A percentile compares a stretch with the other conserved stretches of the same genome.
These are phyloP conservation scores for Alternaria angustiovoidea DNA, from an alignment of 2,329 filamentous ascomycete genomes.

Conservation along the genomic window DNA sequence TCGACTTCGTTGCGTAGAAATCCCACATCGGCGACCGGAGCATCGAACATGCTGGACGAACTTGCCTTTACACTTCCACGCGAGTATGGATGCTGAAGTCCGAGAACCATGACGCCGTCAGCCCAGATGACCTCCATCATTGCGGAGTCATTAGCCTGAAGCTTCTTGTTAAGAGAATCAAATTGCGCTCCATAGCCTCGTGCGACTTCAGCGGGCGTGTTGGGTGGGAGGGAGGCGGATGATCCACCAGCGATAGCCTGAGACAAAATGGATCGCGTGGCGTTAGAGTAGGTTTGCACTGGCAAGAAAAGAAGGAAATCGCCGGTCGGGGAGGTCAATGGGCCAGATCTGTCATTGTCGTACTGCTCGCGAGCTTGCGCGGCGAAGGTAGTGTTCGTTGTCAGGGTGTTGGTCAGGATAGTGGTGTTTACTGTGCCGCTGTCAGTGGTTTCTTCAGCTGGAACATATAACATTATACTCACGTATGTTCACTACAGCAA, in stretches of 20 bases:
- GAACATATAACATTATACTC: neutral
- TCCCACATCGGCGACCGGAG: conserved; percentile 33
- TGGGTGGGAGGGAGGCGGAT: conserved; percentile 24
- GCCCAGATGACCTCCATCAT: conserved; percentile 33
- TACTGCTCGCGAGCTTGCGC: conserved; percentile 30
- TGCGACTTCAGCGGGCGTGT: conserved; percentile 25
- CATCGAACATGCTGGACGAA: conserved; percentile 32
- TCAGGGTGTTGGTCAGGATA: conserved; percentile 10
- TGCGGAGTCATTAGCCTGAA: conserved; percentile 25
- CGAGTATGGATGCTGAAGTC: conserved; percentile 35
- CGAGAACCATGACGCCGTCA: conserved; percentile 27
- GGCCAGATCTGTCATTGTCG: conserved; percentile 18
- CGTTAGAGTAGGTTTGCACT: conserved; percentile 27
- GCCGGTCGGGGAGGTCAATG: conserved; percentile 26
- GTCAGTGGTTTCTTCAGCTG: neutral
- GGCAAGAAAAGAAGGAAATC: conserved; percentile 37
- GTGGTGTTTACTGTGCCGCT: conserved; percentile 21
- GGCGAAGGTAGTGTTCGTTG: conserved; percentile 30
- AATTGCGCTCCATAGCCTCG: conserved; percentile 28
- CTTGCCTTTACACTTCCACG: conserved; percentile 35
- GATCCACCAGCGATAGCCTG: conserved; percentile 25
- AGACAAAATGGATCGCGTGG: conserved; percentile 20
- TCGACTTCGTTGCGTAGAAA: conserved; percentile 38
- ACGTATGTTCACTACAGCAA: conserved; percentile 21
- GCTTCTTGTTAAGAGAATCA: conserved; percentile 26